A percentile compares a stretch with the other conserved stretches of the same genome.
phyloP scores from a whole-genome alignment of 2,329 filamentous ascomycete species.

The Teratosphaeria zuluensis region DNA sequence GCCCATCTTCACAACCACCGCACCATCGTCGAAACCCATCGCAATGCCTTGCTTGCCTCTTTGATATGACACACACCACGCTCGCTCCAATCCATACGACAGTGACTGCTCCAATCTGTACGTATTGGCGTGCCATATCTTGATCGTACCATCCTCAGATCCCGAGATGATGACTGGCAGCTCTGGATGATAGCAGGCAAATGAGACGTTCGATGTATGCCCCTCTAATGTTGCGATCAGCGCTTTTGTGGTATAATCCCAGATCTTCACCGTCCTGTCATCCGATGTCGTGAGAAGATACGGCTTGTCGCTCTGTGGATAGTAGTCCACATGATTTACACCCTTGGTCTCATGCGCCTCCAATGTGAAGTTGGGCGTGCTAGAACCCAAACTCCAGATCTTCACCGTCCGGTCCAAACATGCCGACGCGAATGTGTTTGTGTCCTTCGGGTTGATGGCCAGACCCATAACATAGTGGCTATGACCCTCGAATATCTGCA shows the following conservation, averaged over 20 bases:
- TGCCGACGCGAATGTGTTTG: slow-evolving; percentile 54
- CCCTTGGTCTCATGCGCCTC: slow-evolving; percentile 96
- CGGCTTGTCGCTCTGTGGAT: slow-evolving; percentile 58
- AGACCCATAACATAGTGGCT: slow-evolving; percentile 95
- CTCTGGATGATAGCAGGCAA: slow-evolving; percentile 95
- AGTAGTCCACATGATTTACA: slow-evolving; percentile 94
- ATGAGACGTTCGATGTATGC: slow-evolving; percentile 95
- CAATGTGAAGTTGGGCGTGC: slow-evolving; percentile 91
- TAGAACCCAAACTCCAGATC: slow-evolving; percentile 91
- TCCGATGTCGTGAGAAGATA: slow-evolving; percentile 96
- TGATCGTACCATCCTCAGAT: slow-evolving; percentile 93
- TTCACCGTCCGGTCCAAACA: slow-evolving; percentile 95
- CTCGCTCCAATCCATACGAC: slow-evolving; percentile 89
- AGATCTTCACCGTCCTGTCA: slow-evolving; percentile 93
- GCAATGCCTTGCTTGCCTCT: slow-evolving; percentile 89
- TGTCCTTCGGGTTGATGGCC: slow-evolving; percentile 95
- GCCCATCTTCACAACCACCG: slow-evolving; percentile 95
- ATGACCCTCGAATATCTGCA: slow-evolving; percentile 93
- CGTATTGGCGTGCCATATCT: slow-evolving; percentile 98
- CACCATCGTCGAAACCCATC: slow-evolving; percentile 94
- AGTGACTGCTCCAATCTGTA: slow-evolving; percentile 92
- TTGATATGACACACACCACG: slow-evolving; percentile 96
- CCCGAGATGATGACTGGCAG: slow-evolving; percentile 95
- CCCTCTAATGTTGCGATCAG: slow-evolving; percentile 93
- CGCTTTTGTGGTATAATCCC: slow-evolving; percentile 98